Evolutionary conservation across 2,329 filamentous ascomycete species (phyloP), one percentile per base, ranked within the genome.

Genomic region (Fusarium papillatum): DNA sequence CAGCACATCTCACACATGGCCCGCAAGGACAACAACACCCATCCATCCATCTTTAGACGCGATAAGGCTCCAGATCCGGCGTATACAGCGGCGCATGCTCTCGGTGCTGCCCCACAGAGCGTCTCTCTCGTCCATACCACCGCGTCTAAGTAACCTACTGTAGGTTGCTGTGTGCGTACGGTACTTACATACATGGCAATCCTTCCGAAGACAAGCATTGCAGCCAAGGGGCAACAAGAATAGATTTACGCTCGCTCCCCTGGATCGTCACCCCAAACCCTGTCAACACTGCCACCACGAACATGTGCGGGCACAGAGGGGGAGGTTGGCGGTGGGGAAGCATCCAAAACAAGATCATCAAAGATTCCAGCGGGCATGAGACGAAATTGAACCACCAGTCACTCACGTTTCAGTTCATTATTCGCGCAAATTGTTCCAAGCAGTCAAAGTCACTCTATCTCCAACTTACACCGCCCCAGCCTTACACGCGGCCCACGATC

Each of bases 401-500:
- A 26, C 34, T 36, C 31, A 26, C 53, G 67, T 60, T 71, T 73
- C 62, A 29, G 48, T 62, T 36, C 29, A 14, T 73, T 61, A 50
- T 65, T 70, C 71, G 46, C 66, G 66, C 66, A 66, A 48, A 26
- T 34, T 41, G 24, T 31, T 39, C 29, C 50, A 16, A 16, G 26
- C 29, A 57, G 26, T 34, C 29, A 31, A 61, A 24, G 26, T 57
- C 36, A 68, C 67, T 73, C 67, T 69, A 69, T 39, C 50, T 72
- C 53, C 36, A 62, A 67, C 61, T 74, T 74, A 76, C 74, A 76
- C 74, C 74, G 78, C 78, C 78, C 73, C 76, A 80, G 75, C 76
- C 76, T 77, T 80, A 78, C 75, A 78, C 78, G 78, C 78, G 76
- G 78, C 78, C 70, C 76, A 76, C 68, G 70, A 79, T 79, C 71